Base-by-base conservation (phyloP, 1,139 yeast species). In the Candida anutae region DNA sequence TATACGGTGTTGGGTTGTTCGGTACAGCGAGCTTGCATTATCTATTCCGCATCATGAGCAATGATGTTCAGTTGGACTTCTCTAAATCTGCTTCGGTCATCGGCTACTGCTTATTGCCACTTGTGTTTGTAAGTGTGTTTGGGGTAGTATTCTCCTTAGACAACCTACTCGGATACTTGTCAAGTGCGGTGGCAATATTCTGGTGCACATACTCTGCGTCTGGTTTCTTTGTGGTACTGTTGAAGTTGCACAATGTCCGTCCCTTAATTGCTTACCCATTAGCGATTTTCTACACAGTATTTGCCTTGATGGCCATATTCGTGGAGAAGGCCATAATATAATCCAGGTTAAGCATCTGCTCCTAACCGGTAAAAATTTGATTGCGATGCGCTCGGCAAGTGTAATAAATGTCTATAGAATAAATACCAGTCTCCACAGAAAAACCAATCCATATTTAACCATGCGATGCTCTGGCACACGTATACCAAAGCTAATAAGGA, bases 131-230 rank as follows among this genome's bases (percentile, higher is more conserved):
- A 22, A 75, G 94, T 43, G 80, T 79, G 1, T 42, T 80, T 19
- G 94, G 94, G 2, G 81, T 88, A 5, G 67, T 81, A 28, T 42
- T 73, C 10, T 67, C 77, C 5, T 64, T 87, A 48, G 88, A 87
- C 50, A 84, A 84, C 46, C 46, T 73, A 4, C 22, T 77, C 20
- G 98, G 98, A 1, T 88, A 87, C 51, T 38, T 70, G 3, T 46
- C 82, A 28, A 77, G 94, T 33, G 65, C 73, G 0, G 39, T 83
- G 23, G 77, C 88, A 11, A 87, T 88, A n/a, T 55, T 69, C 20
- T 90, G 98, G 97, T 84, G 96, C 52, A 87, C 98, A 0, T 81
- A 78, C 57, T 77, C 96, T 1, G 87, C 97, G 0, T 82, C 95
- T 12, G 97, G 95, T 2, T 84, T 90, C 48, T 84, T 93, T 44